Evolutionary conservation across 2,329 filamentous ascomycete genomes (phyloP), one percentile per base, ranked within the genome.

Genomic region (Exophiala sp.): DNA sequence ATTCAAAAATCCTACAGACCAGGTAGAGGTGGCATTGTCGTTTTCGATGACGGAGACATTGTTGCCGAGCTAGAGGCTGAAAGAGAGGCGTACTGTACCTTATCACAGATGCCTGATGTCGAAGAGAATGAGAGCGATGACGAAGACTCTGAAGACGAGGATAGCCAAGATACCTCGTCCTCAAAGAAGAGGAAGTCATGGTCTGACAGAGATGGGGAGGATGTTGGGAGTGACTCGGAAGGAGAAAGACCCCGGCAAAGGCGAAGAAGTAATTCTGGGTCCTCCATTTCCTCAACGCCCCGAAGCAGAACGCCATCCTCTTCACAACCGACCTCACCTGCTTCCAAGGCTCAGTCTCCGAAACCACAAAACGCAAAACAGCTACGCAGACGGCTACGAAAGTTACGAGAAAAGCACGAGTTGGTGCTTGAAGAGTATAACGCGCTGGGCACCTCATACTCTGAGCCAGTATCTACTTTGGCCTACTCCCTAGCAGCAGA

Each of bases 31-130:
- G 94, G 94, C 0, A 88, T 99, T 39, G 83, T 99, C 57, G 91
- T 96, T 2, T 95, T 94, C 69, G 94, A 97, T 66, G 94, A 97
- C 67, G 94, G 92, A 1, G 94, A 99, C 69, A 91, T 99, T 47
- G 88, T 92, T 62, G 88, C 92, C 62, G 88, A 91, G 33, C 75
- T 99, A 33, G 72, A 71, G 10, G 75, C 75, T 1, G 91, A 97
- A 71, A 81, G 84, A 62, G 85, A 89, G 55, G 91, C 94, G 36
- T 97, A 95, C 66, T 82, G 88, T 60, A 86, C 87, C n/a, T 75
- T 97, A 47, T 78, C 89, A 42, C 87, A 91, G 58, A 97, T 99
- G 91, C 92, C 91, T 1, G 89, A 95, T 43, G 74, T 95, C 44
- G 89, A 89, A 36, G 89, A 94, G 32, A 81, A 86, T 24, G 82